These are phyloP conservation scores for Tolypocladium ovalisporum DNA, from an alignment of 2,329 filamentous ascomycete genomes.

Conservation along the genomic window DNA sequence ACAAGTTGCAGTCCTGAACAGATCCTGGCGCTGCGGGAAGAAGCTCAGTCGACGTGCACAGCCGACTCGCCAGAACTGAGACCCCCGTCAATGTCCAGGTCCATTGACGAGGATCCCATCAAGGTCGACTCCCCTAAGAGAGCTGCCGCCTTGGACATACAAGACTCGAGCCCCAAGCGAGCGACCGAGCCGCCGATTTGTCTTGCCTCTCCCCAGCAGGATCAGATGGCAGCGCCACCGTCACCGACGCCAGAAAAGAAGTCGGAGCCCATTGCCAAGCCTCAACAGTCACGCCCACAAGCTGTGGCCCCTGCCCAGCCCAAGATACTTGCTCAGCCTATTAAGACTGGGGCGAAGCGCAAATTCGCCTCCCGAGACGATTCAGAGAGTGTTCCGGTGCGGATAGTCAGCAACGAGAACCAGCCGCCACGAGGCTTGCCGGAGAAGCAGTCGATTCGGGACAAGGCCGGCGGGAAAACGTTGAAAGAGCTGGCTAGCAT, in stretches of 20 bases:
- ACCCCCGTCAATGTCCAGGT: constrained; percentile 47
- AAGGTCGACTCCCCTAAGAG: constrained; percentile 39
- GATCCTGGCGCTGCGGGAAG: constrained; percentile 46
- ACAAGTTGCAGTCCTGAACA: constrained; percentile 42
- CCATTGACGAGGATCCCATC: constrained; percentile 44
- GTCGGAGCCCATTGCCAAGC: constrained; percentile 1
- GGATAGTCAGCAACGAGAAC: background rate
- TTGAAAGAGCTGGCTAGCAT: constrained; percentile 34
- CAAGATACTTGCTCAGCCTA: constrained; percentile 5
- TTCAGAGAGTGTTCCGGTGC: constrained; percentile 18
- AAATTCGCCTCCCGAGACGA: constrained; percentile 48
- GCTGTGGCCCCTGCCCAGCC: background rate
- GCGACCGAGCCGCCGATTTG: constrained; percentile 19
- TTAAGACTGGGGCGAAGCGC: constrained; percentile 44
- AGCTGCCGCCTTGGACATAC: constrained; percentile 4
- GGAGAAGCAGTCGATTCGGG: constrained; percentile 18
- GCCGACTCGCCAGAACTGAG: constrained; percentile 60
- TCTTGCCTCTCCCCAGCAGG: constrained; percentile 17
- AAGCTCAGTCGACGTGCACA: constrained; percentile 28
- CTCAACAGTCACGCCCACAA: background rate
- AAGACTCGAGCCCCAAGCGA: constrained; percentile 11
- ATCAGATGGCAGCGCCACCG: constrained; percentile 5
- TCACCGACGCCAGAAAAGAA: constrained; percentile 17
- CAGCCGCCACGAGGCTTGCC: constrained; percentile 1
- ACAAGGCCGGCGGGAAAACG: constrained; percentile 27